Percentiles rank a stretch among this genome's conserved stretches.
phyloP scores from a whole-genome alignment of 1,284 basidiomycete genomes.

The Tylopilus orsonianus region DNA sequence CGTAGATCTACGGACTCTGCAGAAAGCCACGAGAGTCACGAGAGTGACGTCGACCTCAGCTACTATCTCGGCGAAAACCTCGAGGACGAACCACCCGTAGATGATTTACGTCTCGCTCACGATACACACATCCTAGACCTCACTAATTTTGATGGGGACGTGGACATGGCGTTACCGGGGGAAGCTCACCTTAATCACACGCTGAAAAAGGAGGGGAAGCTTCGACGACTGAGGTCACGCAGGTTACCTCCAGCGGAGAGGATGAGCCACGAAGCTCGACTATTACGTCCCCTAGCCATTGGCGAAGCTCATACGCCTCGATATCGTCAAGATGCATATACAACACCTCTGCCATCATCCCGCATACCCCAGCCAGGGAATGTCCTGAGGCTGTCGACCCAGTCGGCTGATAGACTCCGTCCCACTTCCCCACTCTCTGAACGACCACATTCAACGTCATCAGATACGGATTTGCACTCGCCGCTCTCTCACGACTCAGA shows the following conservation, averaged over 20 bases:
- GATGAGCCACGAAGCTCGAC: constrained; percentile 6
- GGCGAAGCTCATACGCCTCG: neutral
- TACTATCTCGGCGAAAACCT: constrained; percentile 44
- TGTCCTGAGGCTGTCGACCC: constrained; percentile 5
- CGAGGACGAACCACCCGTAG: constrained; percentile 30
- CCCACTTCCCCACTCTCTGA: constrained; percentile 23
- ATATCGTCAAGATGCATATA: neutral
- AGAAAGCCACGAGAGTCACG: constrained; percentile 35
- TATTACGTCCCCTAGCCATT: neutral
- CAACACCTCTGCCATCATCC: neutral
- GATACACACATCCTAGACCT: constrained; percentile 64
- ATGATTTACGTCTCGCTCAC: constrained; percentile 40
- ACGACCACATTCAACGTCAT: constrained; percentile 9
- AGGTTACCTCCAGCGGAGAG: constrained; percentile 29
- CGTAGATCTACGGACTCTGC: constrained; percentile 32
- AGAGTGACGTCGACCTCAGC: constrained; percentile 46
- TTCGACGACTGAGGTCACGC: constrained; percentile 58
- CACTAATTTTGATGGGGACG: constrained; percentile 82
- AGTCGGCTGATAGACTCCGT: constrained; percentile 24
- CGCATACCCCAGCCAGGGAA: constrained; percentile 1
- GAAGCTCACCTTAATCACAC: constrained; percentile 62
- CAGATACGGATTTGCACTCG: constrained; percentile 19
- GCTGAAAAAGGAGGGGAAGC: constrained; percentile 68
- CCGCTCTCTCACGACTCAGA: constrained; percentile 14
- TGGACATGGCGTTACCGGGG: constrained; percentile 61